These are phyloP conservation scores for Sarcomyxa edulis DNA, from an alignment of 768 basidiomycete species.

Conservation along the genomic window DNA sequence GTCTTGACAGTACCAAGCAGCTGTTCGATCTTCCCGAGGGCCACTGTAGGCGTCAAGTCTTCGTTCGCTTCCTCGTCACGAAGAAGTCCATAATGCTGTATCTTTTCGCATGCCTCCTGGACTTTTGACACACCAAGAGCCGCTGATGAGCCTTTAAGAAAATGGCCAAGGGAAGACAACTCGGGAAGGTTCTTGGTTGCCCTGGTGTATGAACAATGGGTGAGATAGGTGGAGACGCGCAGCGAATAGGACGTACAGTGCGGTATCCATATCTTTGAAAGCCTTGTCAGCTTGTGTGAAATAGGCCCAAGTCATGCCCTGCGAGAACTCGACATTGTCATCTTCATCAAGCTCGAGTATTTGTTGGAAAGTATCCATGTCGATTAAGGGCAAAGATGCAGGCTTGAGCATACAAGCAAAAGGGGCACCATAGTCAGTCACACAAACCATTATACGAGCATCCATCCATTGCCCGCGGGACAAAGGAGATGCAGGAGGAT, in stretches of 20 bases:
- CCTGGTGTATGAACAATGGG: slow-evolving; percentile 33
- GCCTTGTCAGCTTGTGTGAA: slow-evolving; percentile 76
- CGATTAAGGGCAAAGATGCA: too few relatives aligned
- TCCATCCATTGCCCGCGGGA: too few relatives aligned
- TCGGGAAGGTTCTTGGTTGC: slow-evolving; percentile 49
- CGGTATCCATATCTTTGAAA: slow-evolving; percentile 71
- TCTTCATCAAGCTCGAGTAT: slow-evolving; percentile 91
- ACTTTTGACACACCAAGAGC: slow-evolving; percentile 84
- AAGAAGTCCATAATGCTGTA: slow-evolving; percentile 80
- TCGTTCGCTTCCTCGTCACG: slow-evolving; percentile 49
- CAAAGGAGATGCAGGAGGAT: too few relatives aligned
- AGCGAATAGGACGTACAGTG: slow-evolving; percentile 54
- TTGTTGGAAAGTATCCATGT: slow-evolving; percentile 80
- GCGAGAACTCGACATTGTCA: slow-evolving; percentile 71
- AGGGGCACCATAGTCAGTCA: too few relatives aligned
- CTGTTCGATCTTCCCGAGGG: slow-evolving; percentile 50
- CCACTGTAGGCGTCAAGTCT: slow-evolving; percentile 41
- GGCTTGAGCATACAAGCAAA: too few relatives aligned
- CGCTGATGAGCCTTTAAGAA: slow-evolving; percentile 95
- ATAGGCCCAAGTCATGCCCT: slow-evolving; percentile 74
- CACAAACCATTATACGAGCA: too few relatives aligned
- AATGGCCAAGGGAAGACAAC: slow-evolving; percentile 82
- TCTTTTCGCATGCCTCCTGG: slow-evolving; percentile 80
- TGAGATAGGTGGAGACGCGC: background rate
- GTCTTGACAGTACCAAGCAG: slow-evolving; percentile 55